Percentiles rank a stretch among this genome's conserved stretches.
These are phyloP conservation scores for Geosmithia morbida DNA, from an alignment of 2,329 filamentous ascomycete genomes.

Conservation along the genomic window DNA sequence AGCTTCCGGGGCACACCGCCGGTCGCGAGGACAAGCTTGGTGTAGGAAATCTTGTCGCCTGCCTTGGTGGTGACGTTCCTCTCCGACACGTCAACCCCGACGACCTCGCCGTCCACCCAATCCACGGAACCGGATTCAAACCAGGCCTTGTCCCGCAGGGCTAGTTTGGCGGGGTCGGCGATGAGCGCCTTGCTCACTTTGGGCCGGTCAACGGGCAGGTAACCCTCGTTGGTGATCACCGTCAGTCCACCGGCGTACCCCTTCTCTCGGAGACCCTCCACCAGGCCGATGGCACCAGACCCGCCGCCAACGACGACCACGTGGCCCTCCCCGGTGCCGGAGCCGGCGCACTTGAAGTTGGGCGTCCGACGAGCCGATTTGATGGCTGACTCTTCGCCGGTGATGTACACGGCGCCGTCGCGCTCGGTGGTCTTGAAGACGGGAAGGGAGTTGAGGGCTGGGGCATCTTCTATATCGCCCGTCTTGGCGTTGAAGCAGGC, in stretches of 20 bases:
- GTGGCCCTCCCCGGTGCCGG: slow-evolving; percentile 38
- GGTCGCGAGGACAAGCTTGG: slow-evolving; percentile 80
- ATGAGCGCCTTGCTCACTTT: slow-evolving; percentile 92
- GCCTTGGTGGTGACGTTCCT: slow-evolving; percentile 64
- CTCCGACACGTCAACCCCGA: slow-evolving; percentile 57
- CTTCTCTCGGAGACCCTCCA: slow-evolving; percentile 70
- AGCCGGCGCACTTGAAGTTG: slow-evolving; percentile 52
- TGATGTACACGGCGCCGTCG: slow-evolving; percentile 72
- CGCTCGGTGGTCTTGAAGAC: slow-evolving; percentile 72
- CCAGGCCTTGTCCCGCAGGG: slow-evolving; percentile 63
- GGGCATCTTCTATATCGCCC: slow-evolving; percentile 90
- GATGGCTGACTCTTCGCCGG: slow-evolving; percentile 63
- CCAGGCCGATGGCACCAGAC: slow-evolving; percentile 64
- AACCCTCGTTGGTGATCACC: slow-evolving; percentile 70
- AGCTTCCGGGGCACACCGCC: slow-evolving; percentile 66
- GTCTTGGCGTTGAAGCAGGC: slow-evolving; percentile 86
- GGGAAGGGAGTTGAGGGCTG: slow-evolving; percentile 73
- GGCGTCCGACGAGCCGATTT: slow-evolving; percentile 62
- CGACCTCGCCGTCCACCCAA: slow-evolving; percentile 51
- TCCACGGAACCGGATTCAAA: slow-evolving; percentile 50
- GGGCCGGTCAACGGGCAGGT: slow-evolving; percentile 80
- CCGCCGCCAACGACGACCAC: slow-evolving; percentile 84
- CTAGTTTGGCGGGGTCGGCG: slow-evolving; percentile 64
- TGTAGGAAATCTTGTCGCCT: slow-evolving; percentile 61
- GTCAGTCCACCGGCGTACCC: slow-evolving; percentile 73